Conservation (phyloP, 2,329 filamentous ascomycete species). For the Triangularia setosa region DNA sequence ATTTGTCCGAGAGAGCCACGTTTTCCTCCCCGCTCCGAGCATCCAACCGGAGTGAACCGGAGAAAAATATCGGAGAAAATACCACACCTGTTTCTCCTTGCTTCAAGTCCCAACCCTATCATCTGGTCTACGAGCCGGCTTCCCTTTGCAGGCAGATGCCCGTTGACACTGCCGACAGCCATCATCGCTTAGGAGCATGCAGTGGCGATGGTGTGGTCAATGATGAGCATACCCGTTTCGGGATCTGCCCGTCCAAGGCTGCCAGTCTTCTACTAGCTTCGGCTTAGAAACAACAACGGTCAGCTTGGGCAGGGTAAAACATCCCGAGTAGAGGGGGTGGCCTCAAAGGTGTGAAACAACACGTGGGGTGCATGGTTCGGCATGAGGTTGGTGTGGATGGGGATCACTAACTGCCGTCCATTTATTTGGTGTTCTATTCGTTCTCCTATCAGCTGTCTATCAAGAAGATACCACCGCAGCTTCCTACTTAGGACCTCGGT, state of each 20-base stretch:
- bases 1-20: background rate
- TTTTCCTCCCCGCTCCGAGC: background rate
- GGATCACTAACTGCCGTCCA: background rate
- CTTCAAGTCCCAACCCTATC: background rate
- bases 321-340: background rate
- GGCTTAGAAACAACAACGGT: background rate
- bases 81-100: background rate
- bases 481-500: background rate
- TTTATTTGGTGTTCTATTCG: background rate
- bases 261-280: background rate
- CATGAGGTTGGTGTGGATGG: background rate
- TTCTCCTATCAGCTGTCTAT: background rate
- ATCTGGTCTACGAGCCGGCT: background rate
- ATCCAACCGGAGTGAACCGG: no score
- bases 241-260: background rate
- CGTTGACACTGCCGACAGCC: background rate
- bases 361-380: background rate
- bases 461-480: background rate
- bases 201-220: background rate
- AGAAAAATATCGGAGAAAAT: background rate
- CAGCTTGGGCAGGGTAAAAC: background rate
- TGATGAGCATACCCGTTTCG: background rate
- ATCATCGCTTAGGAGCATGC: background rate
- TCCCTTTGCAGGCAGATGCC: background rate
- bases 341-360: background rate